Evolutionary conservation across 495 filamentous ascomycete species (phyloP).

Genomic region (Aspergillus funiculosus): DNA sequence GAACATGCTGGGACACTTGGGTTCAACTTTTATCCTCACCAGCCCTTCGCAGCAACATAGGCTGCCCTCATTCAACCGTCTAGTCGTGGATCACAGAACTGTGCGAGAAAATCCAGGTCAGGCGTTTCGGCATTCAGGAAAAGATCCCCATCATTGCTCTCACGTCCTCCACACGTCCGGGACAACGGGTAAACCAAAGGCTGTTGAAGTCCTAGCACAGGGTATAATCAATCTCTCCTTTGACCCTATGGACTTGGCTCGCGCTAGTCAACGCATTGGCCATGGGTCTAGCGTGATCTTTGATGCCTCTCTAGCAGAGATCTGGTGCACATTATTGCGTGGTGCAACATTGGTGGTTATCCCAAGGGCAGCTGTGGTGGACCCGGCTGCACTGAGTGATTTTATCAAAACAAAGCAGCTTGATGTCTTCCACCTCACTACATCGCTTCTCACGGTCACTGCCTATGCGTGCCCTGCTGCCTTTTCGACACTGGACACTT

Average conservation of each 20-base stretch:
- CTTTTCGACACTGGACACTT: background rate
- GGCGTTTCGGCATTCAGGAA: background rate
- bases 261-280: background rate
- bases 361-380: background rate
- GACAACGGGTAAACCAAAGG: slow-evolving; percentile 8
- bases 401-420: background rate
- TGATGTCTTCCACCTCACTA: background rate
- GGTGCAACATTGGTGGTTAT: slow-evolving; percentile 3
- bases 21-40: background rate
- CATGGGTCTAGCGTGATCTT: background rate
- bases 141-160: background rate
- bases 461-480: background rate
- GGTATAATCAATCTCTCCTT: slow-evolving; percentile 5
- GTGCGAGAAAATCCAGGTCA: background rate
- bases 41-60: background rate
- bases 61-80: background rate
- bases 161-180: slow-evolving; percentile 14
- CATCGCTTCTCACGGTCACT: background rate
- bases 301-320: slow-evolving; percentile 9
- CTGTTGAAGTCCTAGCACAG: slow-evolving; percentile 1
- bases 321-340: slow-evolving; percentile 2
- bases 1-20: background rate
- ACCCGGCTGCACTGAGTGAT: background rate
- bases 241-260: background rate
- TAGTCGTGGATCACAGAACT: background rate